Percentiles rank a stretch among this genome's conserved stretches.
Evolutionary conservation across 2,329 filamentous ascomycete species (phyloP).

Genomic region (Nemania serpens): DNA sequence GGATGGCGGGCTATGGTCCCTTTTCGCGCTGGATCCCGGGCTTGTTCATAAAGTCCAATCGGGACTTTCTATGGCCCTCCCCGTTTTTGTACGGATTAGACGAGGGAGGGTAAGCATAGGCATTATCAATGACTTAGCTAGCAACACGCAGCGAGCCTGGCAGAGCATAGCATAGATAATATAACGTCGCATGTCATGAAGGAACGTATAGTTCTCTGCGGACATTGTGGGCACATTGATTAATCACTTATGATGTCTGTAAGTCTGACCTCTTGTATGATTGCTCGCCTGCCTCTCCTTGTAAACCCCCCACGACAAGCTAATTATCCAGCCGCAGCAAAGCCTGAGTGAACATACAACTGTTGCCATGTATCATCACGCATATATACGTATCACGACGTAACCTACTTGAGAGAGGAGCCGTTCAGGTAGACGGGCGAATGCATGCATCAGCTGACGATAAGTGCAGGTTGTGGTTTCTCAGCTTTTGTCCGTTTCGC

Average conservation of each 20-base stretch:
- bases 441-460: no score
- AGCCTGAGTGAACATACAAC: no score
- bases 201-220: neutral
- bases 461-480: no score
- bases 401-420: no score
- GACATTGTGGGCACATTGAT: neutral
- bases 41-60: neutral
- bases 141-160: slow-evolving; percentile 6
- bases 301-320: no score
- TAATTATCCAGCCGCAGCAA: no score
- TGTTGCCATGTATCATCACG: no score
- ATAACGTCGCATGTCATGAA: slow-evolving; percentile 15
- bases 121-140: neutral
- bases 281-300: no score
- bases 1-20: neutral
- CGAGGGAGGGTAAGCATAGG: slow-evolving; percentile 2
- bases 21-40: neutral
- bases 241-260: neutral
- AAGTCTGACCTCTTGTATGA: no score
- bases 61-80: slow-evolving; percentile 5
- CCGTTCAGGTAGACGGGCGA: no score
- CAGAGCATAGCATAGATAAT: slow-evolving; percentile 5
- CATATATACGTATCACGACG: no score
- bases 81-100: slow-evolving; percentile 17
- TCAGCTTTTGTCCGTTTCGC: no score